These are phyloP conservation scores for Heliosperma pusillum DNA, from an alignment of 148 eudicot species.

Conservation along the genomic window DNA sequence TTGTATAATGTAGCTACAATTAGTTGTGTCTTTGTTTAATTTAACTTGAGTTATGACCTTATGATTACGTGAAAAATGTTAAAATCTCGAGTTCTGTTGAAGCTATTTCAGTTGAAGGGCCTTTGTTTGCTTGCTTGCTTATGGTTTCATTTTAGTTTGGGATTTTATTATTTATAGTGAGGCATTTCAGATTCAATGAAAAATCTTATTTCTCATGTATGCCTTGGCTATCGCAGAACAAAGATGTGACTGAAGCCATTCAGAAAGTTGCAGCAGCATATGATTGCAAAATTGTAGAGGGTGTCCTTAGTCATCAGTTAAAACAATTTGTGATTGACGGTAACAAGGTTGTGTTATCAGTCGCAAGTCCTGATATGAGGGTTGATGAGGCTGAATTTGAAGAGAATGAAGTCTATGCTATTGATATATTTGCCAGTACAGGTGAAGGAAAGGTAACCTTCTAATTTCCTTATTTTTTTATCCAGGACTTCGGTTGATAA, in stretches of 20 bases:
- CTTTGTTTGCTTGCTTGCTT: background rate
- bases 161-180: background rate
- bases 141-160: background rate
- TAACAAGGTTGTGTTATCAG: constrained; percentile 82
- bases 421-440: constrained; percentile 78
- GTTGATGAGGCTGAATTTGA: constrained; percentile 94
- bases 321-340: constrained; percentile 95
- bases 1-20: too few species aligned
- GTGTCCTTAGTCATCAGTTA: constrained; percentile 84
- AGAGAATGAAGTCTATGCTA: constrained; percentile 82
- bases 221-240: constrained; percentile 47
- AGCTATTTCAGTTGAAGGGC: too few species aligned
- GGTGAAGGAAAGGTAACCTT: constrained; percentile 80
- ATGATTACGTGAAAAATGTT: too few species aligned
- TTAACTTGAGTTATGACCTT: too few species aligned
- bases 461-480: background rate
- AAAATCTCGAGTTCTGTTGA: too few species aligned
- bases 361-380: constrained; percentile 61
- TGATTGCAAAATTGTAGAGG: constrained; percentile 92
- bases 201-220: background rate
- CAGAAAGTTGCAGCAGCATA: constrained; percentile 94
- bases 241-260: constrained; percentile 80
- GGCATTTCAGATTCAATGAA: background rate
- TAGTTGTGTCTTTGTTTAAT: too few species aligned
- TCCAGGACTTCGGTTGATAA: background rate